phyloP scores from a whole-genome alignment of 768 basidiomycete species.

The Auricularia cornea region DNA sequence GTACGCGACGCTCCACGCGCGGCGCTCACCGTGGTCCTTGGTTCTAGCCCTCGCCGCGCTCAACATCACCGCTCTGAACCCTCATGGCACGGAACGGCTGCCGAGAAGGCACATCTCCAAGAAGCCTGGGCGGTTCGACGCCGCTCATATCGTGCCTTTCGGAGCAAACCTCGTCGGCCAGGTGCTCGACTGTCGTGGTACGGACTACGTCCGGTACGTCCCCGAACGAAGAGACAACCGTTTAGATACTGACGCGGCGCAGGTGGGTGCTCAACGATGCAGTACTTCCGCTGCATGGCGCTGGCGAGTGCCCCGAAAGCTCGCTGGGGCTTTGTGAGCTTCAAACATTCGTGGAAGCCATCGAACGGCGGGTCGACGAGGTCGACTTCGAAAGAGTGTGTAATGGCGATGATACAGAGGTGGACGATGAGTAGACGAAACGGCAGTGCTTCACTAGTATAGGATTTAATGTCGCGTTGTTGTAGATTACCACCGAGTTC shows the following conservation, averaged over 20 bases:
- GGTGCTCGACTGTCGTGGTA: slow-evolving; percentile 52
- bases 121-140: background rate
- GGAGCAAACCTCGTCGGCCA: slow-evolving; percentile 63
- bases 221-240: no score
- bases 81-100: background rate
- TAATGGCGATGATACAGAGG: background rate
- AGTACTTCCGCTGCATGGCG: slow-evolving; percentile 51
- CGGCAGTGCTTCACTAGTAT: no score
- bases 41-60: background rate
- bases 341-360: background rate
- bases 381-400: background rate
- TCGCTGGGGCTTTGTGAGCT: background rate
- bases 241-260: slow-evolving; percentile 21
- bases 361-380: background rate
- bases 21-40: background rate
- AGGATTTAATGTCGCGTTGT: no score
- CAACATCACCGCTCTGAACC: background rate
- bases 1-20: no score
- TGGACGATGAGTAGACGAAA: background rate
- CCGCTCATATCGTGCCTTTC: slow-evolving; percentile 66
- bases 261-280: slow-evolving; percentile 86
- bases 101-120: background rate
- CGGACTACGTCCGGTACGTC: slow-evolving; percentile 4
- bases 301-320: background rate
- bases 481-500: no score